phyloP scores from a whole-genome alignment of 768 basidiomycete genomes.

The Botryobasidium botryosum region DNA sequence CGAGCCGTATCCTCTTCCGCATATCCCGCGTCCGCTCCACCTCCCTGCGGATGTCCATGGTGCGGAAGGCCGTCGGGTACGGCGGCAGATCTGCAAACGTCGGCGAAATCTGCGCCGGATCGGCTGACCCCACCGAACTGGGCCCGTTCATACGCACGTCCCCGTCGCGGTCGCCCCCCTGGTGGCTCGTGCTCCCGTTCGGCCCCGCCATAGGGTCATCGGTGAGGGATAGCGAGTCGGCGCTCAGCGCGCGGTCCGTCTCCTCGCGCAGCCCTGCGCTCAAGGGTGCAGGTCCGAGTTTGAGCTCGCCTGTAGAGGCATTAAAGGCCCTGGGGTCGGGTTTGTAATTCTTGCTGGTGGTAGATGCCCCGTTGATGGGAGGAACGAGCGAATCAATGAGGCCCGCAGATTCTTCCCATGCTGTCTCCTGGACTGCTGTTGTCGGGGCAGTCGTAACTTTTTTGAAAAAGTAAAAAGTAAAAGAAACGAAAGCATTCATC shows the following conservation, averaged over 20 bases:
- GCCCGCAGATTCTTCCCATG: constrained; percentile 80
- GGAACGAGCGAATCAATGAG: constrained; percentile 64
- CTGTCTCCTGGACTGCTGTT: constrained; percentile 38
- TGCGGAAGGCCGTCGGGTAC: constrained; percentile 66
- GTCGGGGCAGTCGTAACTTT: constrained; percentile 58
- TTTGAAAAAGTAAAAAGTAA: constrained; percentile 14
- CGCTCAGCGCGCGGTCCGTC: constrained; percentile 52
- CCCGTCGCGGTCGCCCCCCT: neutral
- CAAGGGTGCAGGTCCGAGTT: constrained; percentile 69
- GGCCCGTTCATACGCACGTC: neutral
- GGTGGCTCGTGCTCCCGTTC: neutral
- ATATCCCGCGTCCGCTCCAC: constrained; percentile 80
- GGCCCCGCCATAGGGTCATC: no score
- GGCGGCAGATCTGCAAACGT: constrained; percentile 60
- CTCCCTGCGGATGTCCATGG: constrained; percentile 77
- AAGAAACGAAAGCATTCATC: neutral
- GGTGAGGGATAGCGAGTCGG: constrained; percentile 8
- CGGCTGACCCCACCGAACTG: constrained; percentile 25
- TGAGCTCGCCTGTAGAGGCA: constrained; percentile 53
- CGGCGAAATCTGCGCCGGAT: constrained; percentile 29
- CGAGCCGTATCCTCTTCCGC: constrained; percentile 79
- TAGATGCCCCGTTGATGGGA: constrained; percentile 33
- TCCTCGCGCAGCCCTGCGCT: constrained; percentile 67
- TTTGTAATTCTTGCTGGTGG: constrained; percentile 14
- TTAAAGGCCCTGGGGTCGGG: constrained; percentile 49